Percentiles rank a stretch among this genome's conserved stretches.
phyloP scores from a whole-genome alignment of 352 stramenopile genomes.

The Plasmopara muralis region DNA sequence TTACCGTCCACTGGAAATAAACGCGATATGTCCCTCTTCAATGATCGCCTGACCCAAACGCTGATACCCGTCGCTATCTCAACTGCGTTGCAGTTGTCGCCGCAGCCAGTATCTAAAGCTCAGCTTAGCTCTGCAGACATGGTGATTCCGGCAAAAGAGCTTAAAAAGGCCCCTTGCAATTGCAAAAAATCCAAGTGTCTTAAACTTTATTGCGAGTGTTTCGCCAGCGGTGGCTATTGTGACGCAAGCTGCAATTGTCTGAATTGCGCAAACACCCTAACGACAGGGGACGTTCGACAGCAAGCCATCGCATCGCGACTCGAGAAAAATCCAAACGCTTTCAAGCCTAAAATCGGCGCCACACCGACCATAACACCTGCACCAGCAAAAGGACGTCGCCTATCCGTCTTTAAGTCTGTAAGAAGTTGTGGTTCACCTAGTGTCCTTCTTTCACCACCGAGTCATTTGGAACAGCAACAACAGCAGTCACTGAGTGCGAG shows the following conservation, averaged over 20 bases:
- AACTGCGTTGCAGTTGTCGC: constrained; percentile 16
- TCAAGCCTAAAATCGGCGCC: constrained; percentile 93
- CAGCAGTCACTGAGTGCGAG: constrained; percentile 17
- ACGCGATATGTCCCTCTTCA: constrained; percentile 7
- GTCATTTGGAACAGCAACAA: constrained; percentile 9
- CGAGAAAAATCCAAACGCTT: constrained; percentile 92
- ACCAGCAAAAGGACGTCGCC: constrained; percentile 8
- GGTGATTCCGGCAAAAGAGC: constrained; percentile 6
- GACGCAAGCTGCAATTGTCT: constrained; percentile 90
- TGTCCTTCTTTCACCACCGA: constrained; percentile 23
- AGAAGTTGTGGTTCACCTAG: constrained; percentile 9
- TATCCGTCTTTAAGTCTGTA: constrained; percentile 9
- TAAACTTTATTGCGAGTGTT: constrained; percentile 96
- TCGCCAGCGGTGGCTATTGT: constrained; percentile 89
- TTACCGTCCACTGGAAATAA: constrained; percentile 5
- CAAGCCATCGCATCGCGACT: constrained; percentile 87
- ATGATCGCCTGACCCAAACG: constrained; percentile 23
- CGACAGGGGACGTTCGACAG: constrained; percentile 60
- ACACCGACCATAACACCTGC: constrained; percentile 12
- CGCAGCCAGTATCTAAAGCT: constrained; percentile 21
- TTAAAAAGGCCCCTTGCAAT: constrained; percentile 87
- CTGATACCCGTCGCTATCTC: constrained; percentile 15
- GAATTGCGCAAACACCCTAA: constrained; percentile 85
- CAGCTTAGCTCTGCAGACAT: constrained; percentile 4
- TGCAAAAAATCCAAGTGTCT: constrained; percentile 98